Evolutionary conservation across 495 filamentous ascomycete genomes (phyloP).

Genomic region (Parmelia sp.): DNA sequence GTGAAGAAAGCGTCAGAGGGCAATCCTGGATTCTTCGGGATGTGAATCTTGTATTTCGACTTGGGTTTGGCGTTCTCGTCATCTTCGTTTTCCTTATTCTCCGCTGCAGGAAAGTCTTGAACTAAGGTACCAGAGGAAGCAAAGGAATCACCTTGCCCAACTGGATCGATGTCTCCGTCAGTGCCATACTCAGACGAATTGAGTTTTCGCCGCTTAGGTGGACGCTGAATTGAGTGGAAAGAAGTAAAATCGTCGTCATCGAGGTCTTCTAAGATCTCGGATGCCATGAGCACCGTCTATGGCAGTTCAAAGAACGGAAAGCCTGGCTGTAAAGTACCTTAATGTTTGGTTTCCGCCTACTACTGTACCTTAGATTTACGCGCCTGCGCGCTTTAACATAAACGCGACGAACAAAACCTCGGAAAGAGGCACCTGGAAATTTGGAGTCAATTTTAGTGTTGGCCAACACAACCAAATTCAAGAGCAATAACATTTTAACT

Average conservation of each 20-base stretch:
- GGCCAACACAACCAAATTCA: neutral
- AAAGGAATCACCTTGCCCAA: neutral
- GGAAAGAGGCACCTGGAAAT: neutral
- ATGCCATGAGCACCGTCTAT: neutral
- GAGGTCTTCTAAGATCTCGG: neutral
- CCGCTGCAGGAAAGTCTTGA: neutral
- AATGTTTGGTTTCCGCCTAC: neutral
- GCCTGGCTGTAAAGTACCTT: neutral
- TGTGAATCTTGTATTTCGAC: slow-evolving; percentile 41
- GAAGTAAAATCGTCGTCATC: neutral
- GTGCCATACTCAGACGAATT: neutral
- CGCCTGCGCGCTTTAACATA: neutral
- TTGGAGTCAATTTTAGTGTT: neutral
- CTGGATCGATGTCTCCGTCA: slow-evolving; percentile 3
- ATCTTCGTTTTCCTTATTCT: slow-evolving; percentile 15
- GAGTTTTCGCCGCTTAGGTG: slow-evolving; percentile 8
- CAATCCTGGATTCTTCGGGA: slow-evolving; percentile 37
- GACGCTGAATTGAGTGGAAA: neutral
- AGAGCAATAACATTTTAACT: no score
- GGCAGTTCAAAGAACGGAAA: neutral
- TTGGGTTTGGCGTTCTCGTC: slow-evolving; percentile 27
- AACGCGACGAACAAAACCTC: neutral
- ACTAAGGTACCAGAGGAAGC: slow-evolving; percentile 1
- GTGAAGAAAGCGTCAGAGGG: slow-evolving; percentile 50
- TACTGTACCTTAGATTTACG: neutral